A percentile compares a stretch with the other conserved stretches of the same genome.
phyloP scores from a whole-genome alignment of 2,329 filamentous ascomycete species.

The Rachicladosporium sp. region DNA sequence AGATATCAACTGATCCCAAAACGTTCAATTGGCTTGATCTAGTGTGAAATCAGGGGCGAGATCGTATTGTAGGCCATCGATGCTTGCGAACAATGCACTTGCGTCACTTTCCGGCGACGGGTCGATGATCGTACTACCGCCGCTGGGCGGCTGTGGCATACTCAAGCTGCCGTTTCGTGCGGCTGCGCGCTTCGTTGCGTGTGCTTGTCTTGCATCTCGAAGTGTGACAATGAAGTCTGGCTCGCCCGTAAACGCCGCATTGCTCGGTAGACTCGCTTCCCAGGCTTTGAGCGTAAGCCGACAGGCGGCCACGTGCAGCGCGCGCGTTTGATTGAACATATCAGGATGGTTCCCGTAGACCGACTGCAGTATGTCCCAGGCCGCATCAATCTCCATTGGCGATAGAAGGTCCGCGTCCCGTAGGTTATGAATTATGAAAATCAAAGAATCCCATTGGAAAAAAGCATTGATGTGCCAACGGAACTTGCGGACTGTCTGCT shows the following conservation, averaged over 20 bases:
- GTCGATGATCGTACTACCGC: not conserved
- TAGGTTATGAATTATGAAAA: constrained; percentile 25
- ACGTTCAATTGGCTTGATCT: constrained; percentile 12
- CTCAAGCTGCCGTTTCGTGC: not conserved
- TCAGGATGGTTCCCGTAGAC: constrained; percentile 32
- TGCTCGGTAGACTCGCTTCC: constrained; percentile 18
- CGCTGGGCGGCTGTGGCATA: not conserved
- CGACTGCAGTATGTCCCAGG: constrained; percentile 35
- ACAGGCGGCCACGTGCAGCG: constrained; percentile 31
- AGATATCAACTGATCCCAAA: constrained; percentile 14
- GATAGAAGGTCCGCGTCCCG: constrained; percentile 7
- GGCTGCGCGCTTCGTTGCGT: not conserved
- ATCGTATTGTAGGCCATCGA: not conserved
- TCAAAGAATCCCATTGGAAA: constrained; percentile 32
- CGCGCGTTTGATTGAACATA: constrained; percentile 25
- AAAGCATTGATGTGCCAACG: constrained; percentile 43
- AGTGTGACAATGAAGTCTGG: constrained; percentile 10
- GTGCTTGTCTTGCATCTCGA: not conserved
- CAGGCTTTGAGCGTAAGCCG: constrained; percentile 34
- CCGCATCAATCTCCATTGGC: constrained; percentile 17
- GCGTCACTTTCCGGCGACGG: constrained; percentile 1
- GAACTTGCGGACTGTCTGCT: constrained; percentile 19
- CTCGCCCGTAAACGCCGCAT: constrained; percentile 2
- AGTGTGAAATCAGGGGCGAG: constrained; percentile 8
- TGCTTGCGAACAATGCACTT: constrained; percentile 1